Base-by-base conservation (phyloP, 2,329 filamentous ascomycete species). In the Dactylellina sp. region DNA sequence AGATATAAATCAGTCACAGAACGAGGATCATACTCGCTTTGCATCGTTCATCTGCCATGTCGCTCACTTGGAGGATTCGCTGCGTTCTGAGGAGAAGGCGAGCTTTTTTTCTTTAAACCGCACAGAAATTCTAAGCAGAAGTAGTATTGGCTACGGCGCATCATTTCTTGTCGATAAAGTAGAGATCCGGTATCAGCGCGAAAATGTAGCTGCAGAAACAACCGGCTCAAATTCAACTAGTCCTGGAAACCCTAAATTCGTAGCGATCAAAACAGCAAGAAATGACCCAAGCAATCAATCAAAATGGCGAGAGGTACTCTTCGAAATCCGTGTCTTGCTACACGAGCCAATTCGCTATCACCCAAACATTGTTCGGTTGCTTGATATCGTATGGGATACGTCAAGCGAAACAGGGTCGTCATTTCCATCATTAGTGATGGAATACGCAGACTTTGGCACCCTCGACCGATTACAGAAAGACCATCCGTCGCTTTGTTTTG, bases 371-470 rank as follows among this genome's bases (percentile, higher is more conserved):
- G 56, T 60, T 9, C 35, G 56, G 11, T 24, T 60, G 18, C 37
- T 60, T 22, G 56, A 44, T 14, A 46, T 60, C 46, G 35, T n/a
- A 18, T 60, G 56, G 56, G 22, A 18, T 46, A n/a, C 9, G 5
- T 42, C 39, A 5, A 35, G 32, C 12, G 39, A 42, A 12, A 42
- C 39, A 7, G 39, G 39, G 11, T 42, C 39, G 9, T 5, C 39
- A n/a, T 42, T 42, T 2, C 68, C 68, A 28, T 24, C 46, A 16
- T 46, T 74, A 16, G 37, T 74, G 11, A 28, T 66, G 12, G 68
- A 74, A 28, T 74, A 59, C 28, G 61, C 68, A 35, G 61, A 74
- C 18, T 66, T 52, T 46, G 68, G 68, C 7, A 59, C 68, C 2
- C 22, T 74, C n/a, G 40, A 37, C 28, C 32, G 37, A 14, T 42